Conservation (phyloP, 1,284 basidiomycete species). For the Trichosporon coremiiforme region DNA sequence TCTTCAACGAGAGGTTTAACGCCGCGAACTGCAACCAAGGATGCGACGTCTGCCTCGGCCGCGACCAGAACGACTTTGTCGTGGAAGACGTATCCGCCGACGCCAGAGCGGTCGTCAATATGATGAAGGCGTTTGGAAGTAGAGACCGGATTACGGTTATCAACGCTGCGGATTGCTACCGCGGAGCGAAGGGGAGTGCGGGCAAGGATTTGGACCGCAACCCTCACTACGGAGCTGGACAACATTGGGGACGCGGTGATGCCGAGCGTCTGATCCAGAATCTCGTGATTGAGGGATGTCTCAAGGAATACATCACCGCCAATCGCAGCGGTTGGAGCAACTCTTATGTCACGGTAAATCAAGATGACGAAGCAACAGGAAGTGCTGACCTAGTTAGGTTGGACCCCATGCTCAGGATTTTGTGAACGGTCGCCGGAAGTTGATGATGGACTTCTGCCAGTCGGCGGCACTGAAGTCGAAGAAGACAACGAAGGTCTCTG, state of each 20-base stretch:
- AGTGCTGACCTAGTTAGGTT: constrained; percentile 33
- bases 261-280: constrained; percentile 52
- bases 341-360: constrained; percentile 52
- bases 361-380: not conserved
- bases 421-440: constrained; percentile 37
- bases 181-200: constrained; percentile 42
- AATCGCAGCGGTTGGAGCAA: constrained; percentile 52
- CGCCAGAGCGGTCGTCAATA: constrained; percentile 43
- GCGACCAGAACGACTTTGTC: constrained; percentile 39
- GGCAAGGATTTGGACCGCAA: constrained; percentile 44
- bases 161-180: constrained; percentile 51
- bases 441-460: constrained; percentile 44
- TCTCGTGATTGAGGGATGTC: constrained; percentile 47
- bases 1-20: constrained; percentile 57
- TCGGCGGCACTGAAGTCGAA: constrained; percentile 32
- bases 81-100: constrained; percentile 49
- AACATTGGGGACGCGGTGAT: constrained; percentile 46
- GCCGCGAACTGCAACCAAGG: constrained; percentile 49
- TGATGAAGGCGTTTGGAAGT: constrained; percentile 40
- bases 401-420: constrained; percentile 36
- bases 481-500: constrained; percentile 15
- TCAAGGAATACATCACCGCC: constrained; percentile 44
- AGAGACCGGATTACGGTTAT: constrained; percentile 46
- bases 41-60: constrained; percentile 54
- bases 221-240: constrained; percentile 45